These are phyloP conservation scores for Circinella minor DNA, from an alignment of 371 early-diverging fungal genomes.

Conservation along the genomic window DNA sequence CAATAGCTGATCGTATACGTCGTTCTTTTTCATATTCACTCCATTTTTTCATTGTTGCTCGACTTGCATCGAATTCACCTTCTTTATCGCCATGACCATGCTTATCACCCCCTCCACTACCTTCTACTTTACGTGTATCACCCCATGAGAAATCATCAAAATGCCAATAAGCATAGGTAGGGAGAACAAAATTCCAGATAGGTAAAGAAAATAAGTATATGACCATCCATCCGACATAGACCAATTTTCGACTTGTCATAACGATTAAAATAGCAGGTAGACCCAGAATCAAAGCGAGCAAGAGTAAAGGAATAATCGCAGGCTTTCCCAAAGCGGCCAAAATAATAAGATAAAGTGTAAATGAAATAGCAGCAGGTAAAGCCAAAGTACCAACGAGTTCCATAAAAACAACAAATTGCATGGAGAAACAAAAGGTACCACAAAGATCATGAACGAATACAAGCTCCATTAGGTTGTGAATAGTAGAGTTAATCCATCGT, in stretches of 20 bases:
- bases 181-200: conserved; percentile 96
- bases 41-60: conserved; percentile 68
- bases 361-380: conserved; percentile 82
- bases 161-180: conserved; percentile 98
- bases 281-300: conserved; percentile 75
- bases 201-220: conserved; percentile 92
- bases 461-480: conserved; percentile 86
- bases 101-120: conserved; percentile 63
- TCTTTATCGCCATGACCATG: conserved; percentile 75
- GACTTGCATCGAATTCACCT: conserved; percentile 74
- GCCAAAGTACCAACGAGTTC: conserved; percentile 86
- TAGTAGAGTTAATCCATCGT: conserved; percentile 92
- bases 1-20: conserved; percentile 19
- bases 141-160: conserved; percentile 99
- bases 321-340: conserved; percentile 57
- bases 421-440: conserved; percentile 91
- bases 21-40: conserved; percentile 71
- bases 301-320: conserved; percentile 70
- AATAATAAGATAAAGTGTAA: conserved; percentile 62
- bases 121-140: conserved; percentile 89
- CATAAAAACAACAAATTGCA: conserved; percentile 90
- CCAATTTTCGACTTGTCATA: conserved; percentile 86
- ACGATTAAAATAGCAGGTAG: conserved; percentile 88
- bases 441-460: conserved; percentile 85
- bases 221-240: conserved; percentile 96